Evolutionary conservation across 176 grass and related monocot genomes (phyloP).

Genomic region (Leersia perrieri): DNA sequence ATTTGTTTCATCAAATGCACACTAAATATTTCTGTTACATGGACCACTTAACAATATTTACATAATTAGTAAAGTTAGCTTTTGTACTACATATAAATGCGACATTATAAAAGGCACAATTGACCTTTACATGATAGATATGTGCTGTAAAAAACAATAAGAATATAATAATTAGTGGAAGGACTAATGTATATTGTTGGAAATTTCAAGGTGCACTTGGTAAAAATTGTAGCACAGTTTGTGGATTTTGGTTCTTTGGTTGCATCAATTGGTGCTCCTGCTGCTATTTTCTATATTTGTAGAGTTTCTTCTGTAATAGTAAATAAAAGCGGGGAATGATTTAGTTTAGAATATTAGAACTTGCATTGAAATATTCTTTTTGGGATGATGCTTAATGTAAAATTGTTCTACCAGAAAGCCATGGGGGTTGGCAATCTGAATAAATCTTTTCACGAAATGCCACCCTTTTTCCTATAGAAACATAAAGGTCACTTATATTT

Average conservation of each 20-base stretch:
- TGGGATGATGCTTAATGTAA: background rate
- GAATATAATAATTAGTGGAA: background rate
- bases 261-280: background rate
- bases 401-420: background rate
- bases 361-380: background rate
- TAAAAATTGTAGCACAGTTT: background rate
- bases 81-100: background rate
- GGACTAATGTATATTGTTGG: background rate
- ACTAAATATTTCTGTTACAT: background rate
- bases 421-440: background rate
- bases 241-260: too few relatives aligned
- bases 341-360: background rate
- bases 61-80: background rate
- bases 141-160: background rate
- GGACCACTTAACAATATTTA: background rate
- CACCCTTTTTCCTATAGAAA: background rate
- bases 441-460: conserved; percentile 1
- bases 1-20: background rate
- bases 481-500: background rate
- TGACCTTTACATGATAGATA: background rate
- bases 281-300: background rate
- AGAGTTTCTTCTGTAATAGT: background rate
- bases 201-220: background rate
- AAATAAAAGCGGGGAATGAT: background rate
- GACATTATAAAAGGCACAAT: background rate